Percentiles rank a stretch among this genome's conserved stretches.
These are phyloP conservation scores for Collybia nuda DNA, from an alignment of 768 basidiomycete species.

Conservation along the genomic window DNA sequence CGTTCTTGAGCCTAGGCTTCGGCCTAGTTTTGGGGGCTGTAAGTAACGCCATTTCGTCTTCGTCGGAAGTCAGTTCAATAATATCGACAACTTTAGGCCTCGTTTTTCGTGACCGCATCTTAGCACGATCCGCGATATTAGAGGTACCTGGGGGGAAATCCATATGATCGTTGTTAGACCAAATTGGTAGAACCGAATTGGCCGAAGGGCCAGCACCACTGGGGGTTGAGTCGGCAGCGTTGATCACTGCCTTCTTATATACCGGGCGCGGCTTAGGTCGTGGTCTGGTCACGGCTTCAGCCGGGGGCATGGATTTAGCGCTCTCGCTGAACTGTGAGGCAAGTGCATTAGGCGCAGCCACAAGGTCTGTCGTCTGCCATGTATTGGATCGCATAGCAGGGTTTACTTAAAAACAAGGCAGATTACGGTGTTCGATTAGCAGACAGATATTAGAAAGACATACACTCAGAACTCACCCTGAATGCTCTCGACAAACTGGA, in stretches of 20 bases:
- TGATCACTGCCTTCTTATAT: constrained; percentile 2
- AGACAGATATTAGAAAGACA: no score
- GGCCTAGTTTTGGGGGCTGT: constrained; percentile 30
- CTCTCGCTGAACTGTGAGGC: neutral
- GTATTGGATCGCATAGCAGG: no score
- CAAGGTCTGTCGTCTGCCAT: no score
- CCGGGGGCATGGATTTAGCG: neutral
- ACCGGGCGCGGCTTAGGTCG: constrained; percentile 31
- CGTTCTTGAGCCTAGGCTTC: constrained; percentile 13
- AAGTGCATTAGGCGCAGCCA: no score
- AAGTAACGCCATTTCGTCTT: constrained; percentile 30
- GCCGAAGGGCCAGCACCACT: neutral
- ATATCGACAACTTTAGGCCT: constrained; percentile 27
- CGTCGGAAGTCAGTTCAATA: constrained; percentile 46
- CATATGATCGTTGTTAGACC: constrained; percentile 5
- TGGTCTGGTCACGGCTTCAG: constrained; percentile 13
- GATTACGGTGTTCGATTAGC: no score
- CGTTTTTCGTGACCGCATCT: constrained; percentile 46
- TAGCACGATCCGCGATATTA: constrained; percentile 58
- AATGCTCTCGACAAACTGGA: neutral
- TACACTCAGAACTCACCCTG: no score
- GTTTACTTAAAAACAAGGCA: no score
- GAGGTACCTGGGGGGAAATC: constrained; percentile 18
- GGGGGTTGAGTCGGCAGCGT: constrained; percentile 1
- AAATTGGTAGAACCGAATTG: neutral